Percentiles rank a stretch among this genome's conserved stretches.
Evolutionary conservation across 2,329 filamentous ascomycete genomes (phyloP).

Genomic region (Alternaria hordeiaustralica): DNA sequence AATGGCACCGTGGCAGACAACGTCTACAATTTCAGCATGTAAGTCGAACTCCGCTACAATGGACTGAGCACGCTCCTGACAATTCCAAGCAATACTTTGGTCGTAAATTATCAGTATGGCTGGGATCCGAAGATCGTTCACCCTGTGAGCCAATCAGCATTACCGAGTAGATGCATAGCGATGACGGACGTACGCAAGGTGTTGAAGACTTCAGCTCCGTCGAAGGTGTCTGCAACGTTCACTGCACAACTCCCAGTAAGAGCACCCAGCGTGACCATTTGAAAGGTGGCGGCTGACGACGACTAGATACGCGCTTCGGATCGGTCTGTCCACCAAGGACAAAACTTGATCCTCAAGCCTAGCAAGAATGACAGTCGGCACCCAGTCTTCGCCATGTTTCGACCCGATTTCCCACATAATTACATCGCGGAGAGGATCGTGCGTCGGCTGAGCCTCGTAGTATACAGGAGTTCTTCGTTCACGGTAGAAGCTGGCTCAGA

Average conservation of each 20-base stretch:
- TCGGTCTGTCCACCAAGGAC: not conserved
- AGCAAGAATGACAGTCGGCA: not conserved
- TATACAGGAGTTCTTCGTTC: not conserved
- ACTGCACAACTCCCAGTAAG: not conserved
- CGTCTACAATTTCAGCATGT: constrained; percentile 3
- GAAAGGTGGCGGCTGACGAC: not conserved
- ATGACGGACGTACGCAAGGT: not conserved
- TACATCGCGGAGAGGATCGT: not conserved
- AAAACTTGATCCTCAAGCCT: not conserved
- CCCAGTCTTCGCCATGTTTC: not conserved
- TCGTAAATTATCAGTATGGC: not conserved
- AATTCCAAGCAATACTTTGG: not conserved
- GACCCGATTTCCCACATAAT: not conserved
- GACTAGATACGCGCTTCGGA: not conserved
- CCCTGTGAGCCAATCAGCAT: not conserved
- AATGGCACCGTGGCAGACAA: not conserved
- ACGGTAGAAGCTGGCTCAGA: not conserved
- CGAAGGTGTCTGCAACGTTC: not conserved
- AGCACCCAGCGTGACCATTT: not conserved
- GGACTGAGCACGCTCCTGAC: not conserved
- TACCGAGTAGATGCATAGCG: not conserved
- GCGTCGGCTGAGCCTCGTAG: not conserved
- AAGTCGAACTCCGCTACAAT: not conserved
- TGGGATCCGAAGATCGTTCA: not conserved
- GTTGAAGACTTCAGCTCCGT: not conserved